phyloP scores from a whole-genome alignment of 129 eudicot species.

The Centaurea solstitialis region DNA sequence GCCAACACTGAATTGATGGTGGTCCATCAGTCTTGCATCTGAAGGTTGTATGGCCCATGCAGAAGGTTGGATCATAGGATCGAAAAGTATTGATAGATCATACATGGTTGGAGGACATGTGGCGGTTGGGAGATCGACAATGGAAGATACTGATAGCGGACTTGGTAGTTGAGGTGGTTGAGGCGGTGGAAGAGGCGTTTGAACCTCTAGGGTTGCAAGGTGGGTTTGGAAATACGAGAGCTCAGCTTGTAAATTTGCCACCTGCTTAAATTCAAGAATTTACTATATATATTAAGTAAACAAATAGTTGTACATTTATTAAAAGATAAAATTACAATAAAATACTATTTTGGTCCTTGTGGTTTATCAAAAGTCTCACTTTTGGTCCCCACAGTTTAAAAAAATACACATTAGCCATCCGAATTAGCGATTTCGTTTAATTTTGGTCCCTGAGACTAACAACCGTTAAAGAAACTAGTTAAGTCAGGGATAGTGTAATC shows the following conservation, averaged over 20 bases:
- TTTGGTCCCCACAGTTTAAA: no score
- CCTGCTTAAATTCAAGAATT: constrained; percentile 38
- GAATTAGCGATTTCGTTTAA: no score
- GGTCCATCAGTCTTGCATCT: constrained; percentile 29
- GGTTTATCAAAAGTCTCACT: no score
- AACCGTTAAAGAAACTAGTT: no score
- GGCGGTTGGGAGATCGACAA: constrained; percentile 59
- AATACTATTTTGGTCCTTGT: no score
- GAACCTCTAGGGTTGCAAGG: constrained; percentile 69
- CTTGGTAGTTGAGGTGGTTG: constrained; percentile 39
- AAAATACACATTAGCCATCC: no score
- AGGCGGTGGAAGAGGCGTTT: constrained; percentile 59
- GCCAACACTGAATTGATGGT: constrained; percentile 40
- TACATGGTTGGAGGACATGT: constrained; percentile 46
- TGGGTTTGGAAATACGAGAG: constrained; percentile 79
- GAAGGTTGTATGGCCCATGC: constrained; percentile 47
- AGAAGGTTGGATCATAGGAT: constrained; percentile 51
- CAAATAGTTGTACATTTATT: no score
- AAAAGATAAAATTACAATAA: no score
- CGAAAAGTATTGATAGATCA: constrained; percentile 67
- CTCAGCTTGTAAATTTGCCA: constrained; percentile 72
- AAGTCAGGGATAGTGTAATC: no score
- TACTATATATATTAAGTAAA: background rate
- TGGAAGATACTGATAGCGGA: constrained; percentile 38
- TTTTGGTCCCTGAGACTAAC: no score